Percentiles rank a stretch among this genome's conserved stretches.
phyloP scores from a whole-genome alignment of 345 rosid genomes.

The Viola odorata region DNA sequence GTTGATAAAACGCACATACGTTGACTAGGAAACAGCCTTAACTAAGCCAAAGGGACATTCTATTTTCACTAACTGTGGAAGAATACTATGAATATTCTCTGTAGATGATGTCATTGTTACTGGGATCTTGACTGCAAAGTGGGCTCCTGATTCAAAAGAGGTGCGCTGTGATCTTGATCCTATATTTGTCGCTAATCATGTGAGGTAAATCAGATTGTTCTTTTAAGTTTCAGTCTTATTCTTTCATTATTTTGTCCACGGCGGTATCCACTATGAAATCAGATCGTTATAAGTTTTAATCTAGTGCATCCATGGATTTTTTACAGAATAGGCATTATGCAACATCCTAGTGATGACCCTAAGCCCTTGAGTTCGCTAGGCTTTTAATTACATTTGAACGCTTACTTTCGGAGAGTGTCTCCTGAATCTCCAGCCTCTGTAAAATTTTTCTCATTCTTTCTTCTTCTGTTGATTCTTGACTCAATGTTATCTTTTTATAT shows the following conservation, averaged over 20 bases:
- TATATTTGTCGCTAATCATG: constrained; percentile 69
- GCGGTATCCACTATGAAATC: too few relatives aligned
- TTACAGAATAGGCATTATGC: too few relatives aligned
- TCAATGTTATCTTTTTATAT: background rate
- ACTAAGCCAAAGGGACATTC: background rate
- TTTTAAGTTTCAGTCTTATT: background rate
- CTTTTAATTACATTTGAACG: too few relatives aligned
- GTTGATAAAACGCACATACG: too few relatives aligned
- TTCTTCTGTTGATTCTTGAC: background rate
- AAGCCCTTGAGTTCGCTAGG: too few relatives aligned
- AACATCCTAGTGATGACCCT: too few relatives aligned
- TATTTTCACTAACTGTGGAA: background rate
- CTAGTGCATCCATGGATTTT: too few relatives aligned
- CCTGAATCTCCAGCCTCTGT: background rate
- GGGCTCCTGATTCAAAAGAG: constrained; percentile 91
- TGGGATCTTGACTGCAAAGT: constrained; percentile 81
- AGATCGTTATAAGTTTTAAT: too few relatives aligned
- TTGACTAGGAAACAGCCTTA: too few relatives aligned
- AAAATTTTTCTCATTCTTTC: background rate
- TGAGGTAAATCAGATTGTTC: constrained; percentile 46
- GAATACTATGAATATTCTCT: background rate
- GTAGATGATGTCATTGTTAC: constrained; percentile 87
- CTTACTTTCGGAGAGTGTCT: too few relatives aligned
- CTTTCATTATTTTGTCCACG: background rate
- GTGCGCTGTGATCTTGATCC: constrained; percentile 97